Percentiles rank a stretch among this genome's conserved stretches.
Evolutionary conservation across 208 protist genomes (phyloP).

Genomic region (Acanthamoeba triangularis): DNA sequence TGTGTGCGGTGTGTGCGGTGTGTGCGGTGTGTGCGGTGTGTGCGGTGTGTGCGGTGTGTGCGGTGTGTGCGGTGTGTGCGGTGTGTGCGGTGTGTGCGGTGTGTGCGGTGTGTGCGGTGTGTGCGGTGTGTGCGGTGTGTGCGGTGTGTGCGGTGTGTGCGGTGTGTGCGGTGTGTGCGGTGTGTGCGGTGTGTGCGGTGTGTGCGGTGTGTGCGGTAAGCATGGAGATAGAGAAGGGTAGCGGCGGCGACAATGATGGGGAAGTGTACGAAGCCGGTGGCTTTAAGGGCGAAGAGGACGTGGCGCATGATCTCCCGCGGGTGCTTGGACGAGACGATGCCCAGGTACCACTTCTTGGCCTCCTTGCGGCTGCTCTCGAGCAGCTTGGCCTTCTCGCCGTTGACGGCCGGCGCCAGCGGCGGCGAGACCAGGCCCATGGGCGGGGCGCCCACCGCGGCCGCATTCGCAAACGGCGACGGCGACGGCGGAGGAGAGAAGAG

Average conservation of each 20-base stretch:
- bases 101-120: too few relatives aligned
- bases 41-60: too few relatives aligned
- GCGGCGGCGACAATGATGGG: too few relatives aligned
- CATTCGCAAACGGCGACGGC: neutral
- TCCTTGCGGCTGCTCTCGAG: constrained; percentile 34
- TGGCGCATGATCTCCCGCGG: constrained; percentile 66
- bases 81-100: too few relatives aligned
- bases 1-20: too few relatives aligned
- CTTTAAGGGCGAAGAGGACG: constrained; percentile 33
- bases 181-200: neutral
- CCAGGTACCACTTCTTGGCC: constrained; percentile 69
- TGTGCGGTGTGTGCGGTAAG: neutral
- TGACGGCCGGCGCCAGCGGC: neutral
- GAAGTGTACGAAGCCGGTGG: constrained; percentile 25
- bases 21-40: too few relatives aligned
- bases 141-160: too few relatives aligned
- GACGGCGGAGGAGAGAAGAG: constrained; percentile 9
- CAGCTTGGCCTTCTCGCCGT: constrained; percentile 57
- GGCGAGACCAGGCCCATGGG: neutral
- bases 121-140: too few relatives aligned
- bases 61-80: too few relatives aligned
- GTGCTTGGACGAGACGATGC: constrained; percentile 33
- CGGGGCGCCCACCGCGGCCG: neutral
- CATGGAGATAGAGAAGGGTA: neutral
- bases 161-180: too few relatives aligned